phyloP scores from a whole-genome alignment of 345 rosid species.

The Lepidium sativum region DNA sequence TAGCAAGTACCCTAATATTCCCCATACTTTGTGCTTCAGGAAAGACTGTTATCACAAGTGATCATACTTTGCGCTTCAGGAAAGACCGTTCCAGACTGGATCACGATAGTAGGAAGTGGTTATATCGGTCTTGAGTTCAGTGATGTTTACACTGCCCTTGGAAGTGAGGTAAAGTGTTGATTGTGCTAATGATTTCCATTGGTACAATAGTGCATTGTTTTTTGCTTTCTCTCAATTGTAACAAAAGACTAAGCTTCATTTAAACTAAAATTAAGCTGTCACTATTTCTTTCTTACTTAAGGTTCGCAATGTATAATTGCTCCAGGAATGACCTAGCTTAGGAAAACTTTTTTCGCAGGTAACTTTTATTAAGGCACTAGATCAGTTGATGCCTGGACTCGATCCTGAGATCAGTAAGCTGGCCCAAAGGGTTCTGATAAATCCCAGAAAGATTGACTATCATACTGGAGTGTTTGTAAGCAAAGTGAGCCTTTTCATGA shows the following conservation, averaged over 20 bases:
- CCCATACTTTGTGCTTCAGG: constrained; percentile 42
- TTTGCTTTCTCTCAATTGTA: background rate
- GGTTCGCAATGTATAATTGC: background rate
- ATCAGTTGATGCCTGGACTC: constrained; percentile 99
- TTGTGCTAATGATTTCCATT: background rate
- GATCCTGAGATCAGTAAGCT: constrained; percentile 98
- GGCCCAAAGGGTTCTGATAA: constrained; percentile 93
- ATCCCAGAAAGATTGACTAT: constrained; percentile 89
- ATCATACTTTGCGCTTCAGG: constrained; percentile 94
- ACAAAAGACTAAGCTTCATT: background rate
- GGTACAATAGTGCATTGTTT: background rate
- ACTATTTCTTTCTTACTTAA: background rate
- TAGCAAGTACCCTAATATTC: background rate
- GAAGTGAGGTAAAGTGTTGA: constrained; percentile 71
- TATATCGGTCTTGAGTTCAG: constrained; percentile 99
- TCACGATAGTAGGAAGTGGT: constrained; percentile 97
- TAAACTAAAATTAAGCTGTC: background rate
- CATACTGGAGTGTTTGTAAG: constrained; percentile 93
- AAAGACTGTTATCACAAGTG: constrained; percentile 98
- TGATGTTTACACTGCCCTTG: constrained; percentile 99
- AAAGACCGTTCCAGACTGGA: constrained; percentile 95
- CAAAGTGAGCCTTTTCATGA: constrained; percentile 44
- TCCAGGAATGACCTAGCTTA: constrained; percentile 3
- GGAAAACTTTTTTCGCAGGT: constrained; percentile 36
- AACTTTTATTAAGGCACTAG: constrained; percentile 90